phyloP scores from a whole-genome alignment of 192 early-diverging fungal genomes.

The Gamsiella multidivaricata region DNA sequence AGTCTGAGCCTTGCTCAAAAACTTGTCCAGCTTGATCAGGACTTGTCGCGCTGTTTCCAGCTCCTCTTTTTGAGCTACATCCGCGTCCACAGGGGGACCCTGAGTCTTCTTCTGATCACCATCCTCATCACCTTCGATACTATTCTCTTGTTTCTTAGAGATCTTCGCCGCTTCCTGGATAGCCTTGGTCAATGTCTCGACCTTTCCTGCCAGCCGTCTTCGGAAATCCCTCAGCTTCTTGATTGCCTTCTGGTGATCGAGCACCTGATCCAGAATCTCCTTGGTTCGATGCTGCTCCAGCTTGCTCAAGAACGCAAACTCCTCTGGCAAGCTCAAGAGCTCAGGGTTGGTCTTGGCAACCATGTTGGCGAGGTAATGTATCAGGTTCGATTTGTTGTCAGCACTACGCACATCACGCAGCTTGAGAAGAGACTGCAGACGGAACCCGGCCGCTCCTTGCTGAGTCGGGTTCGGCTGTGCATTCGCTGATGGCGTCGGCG shows the following conservation, averaged over 20 bases:
- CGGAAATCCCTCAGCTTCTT: constrained; percentile 8
- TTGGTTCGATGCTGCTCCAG: constrained; percentile 41
- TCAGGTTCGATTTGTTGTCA: constrained; percentile 49
- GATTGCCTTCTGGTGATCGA: constrained; percentile 46
- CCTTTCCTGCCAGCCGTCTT: constrained; percentile 2
- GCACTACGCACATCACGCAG: constrained; percentile 43
- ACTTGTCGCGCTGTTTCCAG: constrained; percentile 8
- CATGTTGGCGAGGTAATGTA: constrained; percentile 51
- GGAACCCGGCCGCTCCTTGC: constrained; percentile 48
- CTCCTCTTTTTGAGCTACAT: neutral
- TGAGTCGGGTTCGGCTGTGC: neutral
- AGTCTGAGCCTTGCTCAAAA: constrained; percentile 31
- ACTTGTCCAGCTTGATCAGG: constrained; percentile 24
- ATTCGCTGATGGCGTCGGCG: neutral
- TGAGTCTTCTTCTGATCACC: neutral
- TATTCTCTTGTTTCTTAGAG: neutral
- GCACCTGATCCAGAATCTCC: constrained; percentile 44
- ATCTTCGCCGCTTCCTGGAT: neutral
- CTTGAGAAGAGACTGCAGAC: constrained; percentile 36
- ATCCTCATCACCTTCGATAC: neutral
- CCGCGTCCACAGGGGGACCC: neutral
- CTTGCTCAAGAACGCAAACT: constrained; percentile 29
- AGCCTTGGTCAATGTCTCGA: neutral
- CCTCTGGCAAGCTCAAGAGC: constrained; percentile 28
- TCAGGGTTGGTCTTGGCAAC: constrained; percentile 46